Evolutionary conservation across 2,329 filamentous ascomycete species (phyloP), one percentile per base, ranked within the genome.

Genomic region (Elsinoe perseae): DNA sequence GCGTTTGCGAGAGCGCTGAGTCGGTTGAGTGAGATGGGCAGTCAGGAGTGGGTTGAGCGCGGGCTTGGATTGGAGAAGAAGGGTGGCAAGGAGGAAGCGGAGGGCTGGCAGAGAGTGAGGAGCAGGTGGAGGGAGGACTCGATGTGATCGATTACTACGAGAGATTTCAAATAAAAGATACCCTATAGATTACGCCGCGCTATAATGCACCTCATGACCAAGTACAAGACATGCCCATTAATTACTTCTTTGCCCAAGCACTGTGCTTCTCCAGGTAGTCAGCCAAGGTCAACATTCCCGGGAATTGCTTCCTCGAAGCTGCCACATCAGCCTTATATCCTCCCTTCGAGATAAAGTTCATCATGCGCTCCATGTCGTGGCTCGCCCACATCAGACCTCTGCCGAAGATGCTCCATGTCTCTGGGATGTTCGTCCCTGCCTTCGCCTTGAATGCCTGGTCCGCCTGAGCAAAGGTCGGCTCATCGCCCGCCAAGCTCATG

Each of bases 1-100:
- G 93, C 93, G 0, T 98, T 98, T 75, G 90, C 90, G 21, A 77
- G 93, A 55, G 93, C 93, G 1, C 70, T 97, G 63, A 91, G 86
- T 55, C 77, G 93, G 56, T 73, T 98, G 59, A 86, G 78, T 56
- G 90, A 97, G 72, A 98, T 98, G 93, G 89, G 90, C 18, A 93
- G 89, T 69, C 82, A 84, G 69, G 87, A 96, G 69, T 98, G 93
- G 93, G 87, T 97, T 2, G 92, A 97, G 73, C 73, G 90, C 12
- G 91, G 82, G 0, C 60, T 84, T 68, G 75, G 84, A 0, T 66
- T 88, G 56, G 84, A 87, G 71, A 75, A 71, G 59, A 72, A 77
- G 59, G 85, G 84, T 10, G 85, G 85, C 2, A 82, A 83, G 74
- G 69, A 76, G 60, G 83, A 88, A 65, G 78, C 75, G 63, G 83